These are phyloP conservation scores for Saposhnikovia divaricata DNA, from an alignment of 129 eudicot genomes.

Conservation along the genomic window DNA sequence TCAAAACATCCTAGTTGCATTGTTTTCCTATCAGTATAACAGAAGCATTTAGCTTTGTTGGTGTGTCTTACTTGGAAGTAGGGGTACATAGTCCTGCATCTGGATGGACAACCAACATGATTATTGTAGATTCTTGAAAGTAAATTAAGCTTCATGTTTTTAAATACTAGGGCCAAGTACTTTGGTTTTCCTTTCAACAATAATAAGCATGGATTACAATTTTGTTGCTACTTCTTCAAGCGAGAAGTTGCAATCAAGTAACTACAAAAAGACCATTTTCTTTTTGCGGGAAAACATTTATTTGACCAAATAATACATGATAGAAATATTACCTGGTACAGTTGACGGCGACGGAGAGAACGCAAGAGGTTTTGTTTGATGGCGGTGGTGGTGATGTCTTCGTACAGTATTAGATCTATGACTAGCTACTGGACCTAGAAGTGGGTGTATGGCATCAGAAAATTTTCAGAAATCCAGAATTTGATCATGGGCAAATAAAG, in stretches of 20 bases:
- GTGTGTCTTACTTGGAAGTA: not conserved
- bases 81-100: not conserved
- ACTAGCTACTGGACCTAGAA: conserved; percentile 57
- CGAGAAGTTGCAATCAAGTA: not conserved
- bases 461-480: conserved; percentile 10
- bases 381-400: conserved; percentile 55
- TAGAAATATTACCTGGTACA: conserved; percentile 52
- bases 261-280: not conserved
- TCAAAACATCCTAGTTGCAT: not conserved
- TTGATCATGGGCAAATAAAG: conserved; percentile 4
- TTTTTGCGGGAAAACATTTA: not conserved
- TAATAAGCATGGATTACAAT: not conserved
- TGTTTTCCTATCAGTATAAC: not conserved
- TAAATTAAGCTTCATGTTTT: not conserved
- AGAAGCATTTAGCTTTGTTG: not conserved
- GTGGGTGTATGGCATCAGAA: conserved; percentile 4
- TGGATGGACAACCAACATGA: not conserved
- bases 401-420: conserved; percentile 23
- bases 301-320: not conserved
- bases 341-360: conserved; percentile 69
- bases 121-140: not conserved
- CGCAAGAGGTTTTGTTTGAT: conserved; percentile 38
- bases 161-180: not conserved
- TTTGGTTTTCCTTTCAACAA: not conserved
- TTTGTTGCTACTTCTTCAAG: not conserved